Evolutionary conservation across 2,329 filamentous ascomycete genomes (phyloP).

Genomic region (Pseudogymnoascus sp.): DNA sequence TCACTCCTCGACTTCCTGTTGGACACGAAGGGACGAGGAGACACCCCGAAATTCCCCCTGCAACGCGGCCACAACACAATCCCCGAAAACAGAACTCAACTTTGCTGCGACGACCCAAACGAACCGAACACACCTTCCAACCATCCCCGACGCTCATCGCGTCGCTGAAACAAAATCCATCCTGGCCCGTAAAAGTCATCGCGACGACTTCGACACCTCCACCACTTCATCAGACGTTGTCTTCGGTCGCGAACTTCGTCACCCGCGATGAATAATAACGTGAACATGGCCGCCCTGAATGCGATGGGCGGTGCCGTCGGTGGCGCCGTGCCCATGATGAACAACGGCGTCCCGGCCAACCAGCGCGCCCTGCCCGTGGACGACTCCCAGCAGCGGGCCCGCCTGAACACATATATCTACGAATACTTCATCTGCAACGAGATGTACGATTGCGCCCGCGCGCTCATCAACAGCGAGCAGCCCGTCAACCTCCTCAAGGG

Average conservation of each 20-base stretch:
- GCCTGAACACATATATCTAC: slow-evolving; percentile 82
- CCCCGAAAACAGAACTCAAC: not conserved
- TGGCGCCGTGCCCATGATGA: slow-evolving; percentile 57
- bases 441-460: slow-evolving; percentile 75
- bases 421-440: slow-evolving; percentile 82
- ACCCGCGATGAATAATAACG: slow-evolving; percentile 27
- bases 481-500: slow-evolving; percentile 60
- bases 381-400: slow-evolving; percentile 37
- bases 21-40: not conserved
- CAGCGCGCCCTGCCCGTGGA: slow-evolving; percentile 28
- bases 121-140: not conserved
- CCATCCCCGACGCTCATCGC: not conserved
- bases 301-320: slow-evolving; percentile 58
- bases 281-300: slow-evolving; percentile 56
- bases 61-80: not conserved
- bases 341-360: slow-evolving; percentile 37
- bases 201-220: not conserved
- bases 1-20: not conserved
- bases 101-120: not conserved
- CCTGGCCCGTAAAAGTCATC: slow-evolving; percentile 7
- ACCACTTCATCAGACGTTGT: slow-evolving; percentile 3
- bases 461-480: slow-evolving; percentile 58
- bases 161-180: slow-evolving; percentile 3
- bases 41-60: not conserved
- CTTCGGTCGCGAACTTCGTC: slow-evolving; percentile 7